Evolutionary conservation across 805 yeast genomes (phyloP).

Genomic region (Candida succiphila): DNA sequence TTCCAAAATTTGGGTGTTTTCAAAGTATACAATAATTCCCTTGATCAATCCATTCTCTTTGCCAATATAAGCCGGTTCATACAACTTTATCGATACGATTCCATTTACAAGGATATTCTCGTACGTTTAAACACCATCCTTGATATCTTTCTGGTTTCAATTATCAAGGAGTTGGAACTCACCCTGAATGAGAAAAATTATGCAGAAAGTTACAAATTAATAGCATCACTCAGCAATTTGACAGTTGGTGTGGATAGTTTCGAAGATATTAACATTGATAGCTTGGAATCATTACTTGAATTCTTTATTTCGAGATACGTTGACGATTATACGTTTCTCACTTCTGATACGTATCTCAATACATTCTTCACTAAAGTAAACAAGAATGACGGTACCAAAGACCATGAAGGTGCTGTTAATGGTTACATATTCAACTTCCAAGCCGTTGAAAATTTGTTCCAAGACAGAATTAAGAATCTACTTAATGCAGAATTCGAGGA

Average conservation of each 20-base stretch:
- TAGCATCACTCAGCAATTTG: conserved; percentile 15
- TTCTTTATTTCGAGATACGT: conserved; percentile 21
- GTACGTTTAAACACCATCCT: conserved; percentile 39
- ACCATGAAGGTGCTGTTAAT: conserved; percentile 17
- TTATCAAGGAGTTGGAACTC: conserved; percentile 56
- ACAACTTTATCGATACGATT: conserved; percentile 10
- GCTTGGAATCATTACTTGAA: conserved; percentile 23
- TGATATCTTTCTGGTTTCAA: conserved; percentile 65
- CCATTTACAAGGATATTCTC: conserved; percentile 16
- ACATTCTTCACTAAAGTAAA: conserved; percentile 9
- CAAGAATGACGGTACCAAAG: neutral
- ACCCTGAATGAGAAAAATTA: conserved; percentile 40
- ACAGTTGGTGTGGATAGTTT: conserved; percentile 7
- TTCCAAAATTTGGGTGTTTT: conserved; percentile 21
- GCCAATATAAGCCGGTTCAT: conserved; percentile 18
- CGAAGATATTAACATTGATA: conserved; percentile 25
- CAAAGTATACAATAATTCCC: conserved; percentile 20
- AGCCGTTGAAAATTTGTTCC: conserved; percentile 15
- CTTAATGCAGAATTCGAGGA: conserved; percentile 19
- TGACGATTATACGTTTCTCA: conserved; percentile 18
- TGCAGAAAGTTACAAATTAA: conserved; percentile 20
- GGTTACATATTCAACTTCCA: conserved; percentile 16
- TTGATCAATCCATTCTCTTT: conserved; percentile 21
- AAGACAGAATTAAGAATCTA: conserved; percentile 4
- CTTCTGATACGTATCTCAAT: conserved; percentile 11